Base-by-base conservation (phyloP, 169 alveolate genomes). In the Neospora caninum region DNA sequence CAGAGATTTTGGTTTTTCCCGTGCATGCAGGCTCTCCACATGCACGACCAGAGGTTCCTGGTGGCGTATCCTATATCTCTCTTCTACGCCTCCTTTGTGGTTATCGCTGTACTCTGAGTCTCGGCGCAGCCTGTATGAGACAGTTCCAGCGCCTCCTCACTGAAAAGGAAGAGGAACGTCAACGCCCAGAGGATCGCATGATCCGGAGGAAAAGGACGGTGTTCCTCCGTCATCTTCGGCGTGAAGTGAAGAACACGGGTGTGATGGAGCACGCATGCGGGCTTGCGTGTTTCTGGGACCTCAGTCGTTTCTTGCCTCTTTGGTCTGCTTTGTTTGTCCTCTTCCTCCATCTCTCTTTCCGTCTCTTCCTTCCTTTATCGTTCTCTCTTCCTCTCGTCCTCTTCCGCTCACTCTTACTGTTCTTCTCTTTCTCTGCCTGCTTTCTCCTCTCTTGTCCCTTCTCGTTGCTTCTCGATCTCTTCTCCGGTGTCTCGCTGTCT, bases 41-140 rank as follows among this genome's bases (percentile, higher is more conserved):
- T 96, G 96, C 95, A 95, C 84, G 95, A 96, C 42, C 97, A 96
- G 95, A 95, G 97, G 88, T 95, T 94, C 95, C 92, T 97, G 73
- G 96, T 97, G 88, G 97, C 97, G 69, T 97, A 97, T 91, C 98
- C 98, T 31, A 95, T 97, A 45, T 96, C 96, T 80, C 93, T 97
- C 80, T 95, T 96, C 93, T 97, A 97, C 83, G 96, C 97, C 54
- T 95, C 97, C 88, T 96, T 96, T 91, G 86, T 83, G 45, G 58
- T 91, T 83, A 45, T 91, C 78, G 42, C 94, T 0, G 89, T 91
- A 88, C 86, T 82, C 84, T 69, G 58, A 49, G 80, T 27, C 36
- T 16, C 92, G 34, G 16, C 29, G 4, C 36, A 9, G 80, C 36
- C 29, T 69, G 18, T n/a, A 69, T n/a, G 31, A 4, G 41, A n/a